Base-by-base conservation (phyloP, 495 filamentous ascomycete species). In the Aspergillus heteromorphus region DNA sequence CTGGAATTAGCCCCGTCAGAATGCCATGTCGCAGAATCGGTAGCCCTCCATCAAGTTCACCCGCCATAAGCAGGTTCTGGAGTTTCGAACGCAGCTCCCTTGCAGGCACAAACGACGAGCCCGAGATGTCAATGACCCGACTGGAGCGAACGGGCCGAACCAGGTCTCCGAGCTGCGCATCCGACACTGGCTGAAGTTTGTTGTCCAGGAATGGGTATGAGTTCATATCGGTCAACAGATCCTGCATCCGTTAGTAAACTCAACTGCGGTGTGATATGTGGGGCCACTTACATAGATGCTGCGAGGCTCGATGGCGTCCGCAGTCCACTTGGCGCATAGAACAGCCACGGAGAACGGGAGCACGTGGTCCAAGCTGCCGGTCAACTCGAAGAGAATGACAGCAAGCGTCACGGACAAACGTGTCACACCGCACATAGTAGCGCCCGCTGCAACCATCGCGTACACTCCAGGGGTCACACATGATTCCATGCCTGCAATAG, bases 381-480 rank as follows among this genome's bases (percentile, higher is more conserved):
- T 98, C 45, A 98, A 73, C 66, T 98, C 93, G 63, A 98, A 97
- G 0, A 97, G 77, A 58, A 98, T 97, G 61, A 98, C 89, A 11
- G 91, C 90, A 0, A 98, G 81, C 1, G 93, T 97, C 10, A 98
- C 91, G 0, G 93, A 97, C 27, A 98, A 70, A 27, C 93, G 80
- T 11, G 93, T 98, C 6, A 97, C 93, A 48, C 93, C 93, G 60
- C 93, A 97, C 93, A 98, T 98, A 11, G 92, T 96, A 13, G 91
- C 89, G 17, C 93, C 93, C 45, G 93, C 93, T 21, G 92, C 95
- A 51, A 96, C 89, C 61, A 98, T 79, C 2, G 91, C 93, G 68
- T 98, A 98, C 0, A 98, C 91, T 13, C 93, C 93, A 3, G 93
- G 93, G 40, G 91, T 91, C 51, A 98, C 87, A 66, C 93, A 98